Evolutionary conservation across 305 asterid genomes (phyloP).

Genomic region (Fraxinus velutina): DNA sequence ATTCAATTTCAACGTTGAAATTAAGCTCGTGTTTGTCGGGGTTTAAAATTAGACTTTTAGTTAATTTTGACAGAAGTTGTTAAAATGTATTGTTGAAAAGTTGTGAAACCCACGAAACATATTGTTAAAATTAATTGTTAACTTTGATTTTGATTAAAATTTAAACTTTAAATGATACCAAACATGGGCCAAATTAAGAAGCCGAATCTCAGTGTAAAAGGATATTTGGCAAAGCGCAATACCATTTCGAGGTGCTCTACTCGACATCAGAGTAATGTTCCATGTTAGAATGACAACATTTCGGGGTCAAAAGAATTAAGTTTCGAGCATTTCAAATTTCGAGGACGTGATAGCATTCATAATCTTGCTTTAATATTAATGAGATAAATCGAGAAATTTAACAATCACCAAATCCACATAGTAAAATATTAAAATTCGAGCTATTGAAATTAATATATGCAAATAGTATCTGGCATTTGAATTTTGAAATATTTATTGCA

Average conservation of each 20-base stretch:
- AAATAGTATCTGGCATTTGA: not conserved
- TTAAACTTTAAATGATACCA: not conserved
- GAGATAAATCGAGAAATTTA: not conserved
- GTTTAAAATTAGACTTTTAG: not conserved
- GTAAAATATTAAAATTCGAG: not conserved
- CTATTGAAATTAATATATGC: not conserved
- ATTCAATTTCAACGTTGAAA: not conserved
- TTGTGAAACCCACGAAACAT: not conserved
- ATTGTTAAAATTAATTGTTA: too few relatives aligned
- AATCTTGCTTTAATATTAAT: not conserved
- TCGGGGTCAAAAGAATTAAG: not conserved
- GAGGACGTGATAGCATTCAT: not conserved
- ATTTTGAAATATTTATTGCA: not conserved
- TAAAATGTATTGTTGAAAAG: too few relatives aligned
- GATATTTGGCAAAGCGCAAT: not conserved
- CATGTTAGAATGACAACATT: not conserved
- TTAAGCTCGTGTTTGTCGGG: not conserved
- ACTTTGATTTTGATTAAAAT: too few relatives aligned
- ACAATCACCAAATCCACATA: not conserved
- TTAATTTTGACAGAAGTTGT: too few relatives aligned
- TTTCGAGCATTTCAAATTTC: not conserved
- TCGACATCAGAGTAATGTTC: not conserved
- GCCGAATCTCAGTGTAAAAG: not conserved
- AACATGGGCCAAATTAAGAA: not conserved
- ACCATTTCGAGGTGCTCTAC: not conserved